Evolutionary conservation across 805 yeast species (phyloP), one percentile per base, ranked within the genome.

Genomic region (Pichia membranifaciens): DNA sequence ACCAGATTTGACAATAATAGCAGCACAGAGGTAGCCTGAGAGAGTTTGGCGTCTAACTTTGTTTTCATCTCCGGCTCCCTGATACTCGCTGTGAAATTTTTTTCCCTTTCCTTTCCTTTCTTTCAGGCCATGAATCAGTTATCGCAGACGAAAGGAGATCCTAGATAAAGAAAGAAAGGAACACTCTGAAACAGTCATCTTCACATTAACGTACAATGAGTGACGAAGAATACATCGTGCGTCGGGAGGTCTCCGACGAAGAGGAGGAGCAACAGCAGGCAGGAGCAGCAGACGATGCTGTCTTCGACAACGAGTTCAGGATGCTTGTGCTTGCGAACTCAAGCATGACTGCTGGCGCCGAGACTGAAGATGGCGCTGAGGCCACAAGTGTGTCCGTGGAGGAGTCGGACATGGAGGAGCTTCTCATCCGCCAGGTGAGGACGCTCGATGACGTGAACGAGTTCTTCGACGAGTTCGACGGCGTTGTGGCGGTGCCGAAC

Each of bases 381-480:
- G 16, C 20, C 21, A n/a, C 22, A n/a, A 25, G 18, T 20, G 35
- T 71, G 70, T 57, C 55, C 66, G 55, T 61, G 23, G 59, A 62
- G 21, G 58, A 58, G 35, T 47, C 58, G 3, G 76, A 74, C 28
- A 64, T 76, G 71, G 75, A 74, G 46, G 82, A 78, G 53, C 60
- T 76, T 38, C 57, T 71, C 44, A 33, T 48, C 18, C 47, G 50
- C 28, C 47, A 44, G 10, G 50, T 48, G 59, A 76, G 54, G 71
- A 69, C 49, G 64, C 66, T 78, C 36, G 72, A 70, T 52, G 73
- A 69, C 38, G 72, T 77, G 56, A 77, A 78, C 55, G 61, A 56
- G 29, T 76, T 78, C 51, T 78, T 78, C 52, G 81, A 78, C 53
- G 57, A 58, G 34, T 78, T 78, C 54, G 83, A 78, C 56, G 73